Percentiles rank a stretch among this genome's conserved stretches.
phyloP scores from a whole-genome alignment of 73 alveolate genomes.

The Tetrahymena borealis region DNA sequence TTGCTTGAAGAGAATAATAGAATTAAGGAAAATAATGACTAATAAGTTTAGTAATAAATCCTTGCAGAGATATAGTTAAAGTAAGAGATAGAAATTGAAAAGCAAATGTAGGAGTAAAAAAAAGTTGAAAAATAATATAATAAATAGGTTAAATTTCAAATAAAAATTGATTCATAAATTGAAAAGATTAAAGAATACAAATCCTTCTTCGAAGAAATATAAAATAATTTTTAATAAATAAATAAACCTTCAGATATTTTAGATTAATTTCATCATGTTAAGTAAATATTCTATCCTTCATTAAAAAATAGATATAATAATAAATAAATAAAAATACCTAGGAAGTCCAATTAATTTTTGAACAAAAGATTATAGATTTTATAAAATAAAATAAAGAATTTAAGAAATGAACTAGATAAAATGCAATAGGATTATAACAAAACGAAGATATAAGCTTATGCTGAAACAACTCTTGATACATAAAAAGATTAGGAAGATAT shows the following conservation, averaged over 20 bases:
- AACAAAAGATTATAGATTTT: neutral
- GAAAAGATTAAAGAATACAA: neutral
- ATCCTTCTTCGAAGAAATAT: neutral
- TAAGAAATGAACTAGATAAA: neutral
- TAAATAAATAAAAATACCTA: too few relatives aligned
- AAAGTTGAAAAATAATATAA: neutral
- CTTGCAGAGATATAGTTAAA: neutral
- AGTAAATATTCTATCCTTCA: neutral
- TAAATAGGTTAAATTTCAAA: neutral
- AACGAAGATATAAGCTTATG: neutral
- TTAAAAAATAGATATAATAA: neutral
- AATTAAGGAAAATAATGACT: neutral
- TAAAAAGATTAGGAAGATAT: neutral
- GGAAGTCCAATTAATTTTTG: neutral
- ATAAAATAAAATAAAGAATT: neutral
- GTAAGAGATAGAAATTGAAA: neutral
- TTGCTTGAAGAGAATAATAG: neutral
- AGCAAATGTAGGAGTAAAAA: neutral
- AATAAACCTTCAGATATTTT: neutral
- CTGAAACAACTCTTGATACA: neutral
- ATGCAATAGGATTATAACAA: neutral
- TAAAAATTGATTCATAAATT: neutral
- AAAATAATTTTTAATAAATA: neutral
- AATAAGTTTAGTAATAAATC: neutral
- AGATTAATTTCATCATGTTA: neutral